A percentile compares a stretch with the other conserved stretches of the same genome.
These are phyloP conservation scores for Tetrahymena thermophila DNA, from an alignment of 73 alveolate genomes.

Conservation along the genomic window DNA sequence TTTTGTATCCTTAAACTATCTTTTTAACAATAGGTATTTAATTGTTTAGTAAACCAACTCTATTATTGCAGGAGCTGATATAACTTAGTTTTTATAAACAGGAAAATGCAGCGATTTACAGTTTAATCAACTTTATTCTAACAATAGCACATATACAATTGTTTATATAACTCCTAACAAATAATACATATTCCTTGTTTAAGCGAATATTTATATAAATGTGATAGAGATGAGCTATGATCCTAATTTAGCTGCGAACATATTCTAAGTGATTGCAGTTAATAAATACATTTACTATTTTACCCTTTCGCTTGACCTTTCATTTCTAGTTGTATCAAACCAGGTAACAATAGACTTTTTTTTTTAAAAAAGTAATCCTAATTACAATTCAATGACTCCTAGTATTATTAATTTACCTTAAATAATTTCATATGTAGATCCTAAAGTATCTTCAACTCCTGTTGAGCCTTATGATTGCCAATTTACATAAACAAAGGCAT, in stretches of 20 bases:
- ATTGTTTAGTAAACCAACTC: neutral
- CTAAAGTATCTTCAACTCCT: neutral
- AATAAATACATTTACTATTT: neutral
- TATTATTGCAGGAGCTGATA: neutral
- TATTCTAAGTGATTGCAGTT: neutral
- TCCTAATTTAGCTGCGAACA: neutral
- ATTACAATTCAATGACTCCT: neutral
- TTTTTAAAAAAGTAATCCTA: neutral
- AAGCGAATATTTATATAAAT: neutral
- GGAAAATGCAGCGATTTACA: neutral
- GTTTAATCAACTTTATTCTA: neutral
- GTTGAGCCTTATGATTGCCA: neutral
- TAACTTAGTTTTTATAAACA: neutral
- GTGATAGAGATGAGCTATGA: neutral
- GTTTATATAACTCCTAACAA: neutral
- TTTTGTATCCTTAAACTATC: neutral
- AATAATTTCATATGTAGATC: neutral
- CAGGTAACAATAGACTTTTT: neutral
- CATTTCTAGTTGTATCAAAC: neutral
- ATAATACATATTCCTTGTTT: neutral
- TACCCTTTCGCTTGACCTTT: neutral
- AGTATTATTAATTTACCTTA: neutral
- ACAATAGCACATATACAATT: neutral
- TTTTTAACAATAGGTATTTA: neutral
- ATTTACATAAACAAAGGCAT: neutral